Conservation (phyloP, 2,329 filamentous ascomycete species). For the Dendrostoma leiphaemia region DNA sequence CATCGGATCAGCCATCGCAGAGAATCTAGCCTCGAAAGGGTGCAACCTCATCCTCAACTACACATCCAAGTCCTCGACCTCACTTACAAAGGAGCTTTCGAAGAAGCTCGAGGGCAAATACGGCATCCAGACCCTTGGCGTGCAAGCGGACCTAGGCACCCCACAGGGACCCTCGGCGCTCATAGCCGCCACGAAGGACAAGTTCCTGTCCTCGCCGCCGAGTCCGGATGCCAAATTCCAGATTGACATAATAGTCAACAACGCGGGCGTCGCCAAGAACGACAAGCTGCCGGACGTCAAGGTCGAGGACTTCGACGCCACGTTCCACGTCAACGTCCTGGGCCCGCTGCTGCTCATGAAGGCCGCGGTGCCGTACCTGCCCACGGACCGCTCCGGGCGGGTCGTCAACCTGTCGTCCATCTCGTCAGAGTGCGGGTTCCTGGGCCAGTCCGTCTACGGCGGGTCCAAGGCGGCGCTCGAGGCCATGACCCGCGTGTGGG, state of each 20-base stretch:
- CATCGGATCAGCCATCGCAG: slow-evolving; percentile 64
- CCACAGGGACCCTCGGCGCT: slow-evolving; percentile 59
- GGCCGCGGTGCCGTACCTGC: slow-evolving; percentile 68
- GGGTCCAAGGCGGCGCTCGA: slow-evolving; percentile 58
- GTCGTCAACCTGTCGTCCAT: slow-evolving; percentile 57
- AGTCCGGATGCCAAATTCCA: slow-evolving; percentile 48
- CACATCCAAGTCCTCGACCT: slow-evolving; percentile 45
- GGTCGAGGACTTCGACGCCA: slow-evolving; percentile 63
- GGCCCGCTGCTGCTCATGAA: slow-evolving; percentile 78
- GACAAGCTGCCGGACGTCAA: slow-evolving; percentile 62
- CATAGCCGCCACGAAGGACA: slow-evolving; percentile 55
- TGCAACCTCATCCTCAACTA: slow-evolving; percentile 69
- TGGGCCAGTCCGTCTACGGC: slow-evolving; percentile 55
- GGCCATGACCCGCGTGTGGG: slow-evolving; percentile 59
- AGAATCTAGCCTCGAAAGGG: slow-evolving; percentile 71
- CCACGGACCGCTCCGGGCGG: slow-evolving; percentile 59
- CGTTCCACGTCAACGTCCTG: slow-evolving; percentile 79
- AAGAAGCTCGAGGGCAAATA: slow-evolving; percentile 53
- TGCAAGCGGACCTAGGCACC: slow-evolving; percentile 71
- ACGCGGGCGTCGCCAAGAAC: slow-evolving; percentile 72
- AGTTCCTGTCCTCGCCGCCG: slow-evolving; percentile 49
- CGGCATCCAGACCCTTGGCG: slow-evolving; percentile 56
- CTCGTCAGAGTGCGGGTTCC: slow-evolving; percentile 51
- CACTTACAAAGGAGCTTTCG: slow-evolving; percentile 60
- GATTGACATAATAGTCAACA: slow-evolving; percentile 85